Evolutionary conservation across 768 basidiomycete genomes (phyloP), one percentile per base, ranked within the genome.

Genomic region (Terana coerulea): DNA sequence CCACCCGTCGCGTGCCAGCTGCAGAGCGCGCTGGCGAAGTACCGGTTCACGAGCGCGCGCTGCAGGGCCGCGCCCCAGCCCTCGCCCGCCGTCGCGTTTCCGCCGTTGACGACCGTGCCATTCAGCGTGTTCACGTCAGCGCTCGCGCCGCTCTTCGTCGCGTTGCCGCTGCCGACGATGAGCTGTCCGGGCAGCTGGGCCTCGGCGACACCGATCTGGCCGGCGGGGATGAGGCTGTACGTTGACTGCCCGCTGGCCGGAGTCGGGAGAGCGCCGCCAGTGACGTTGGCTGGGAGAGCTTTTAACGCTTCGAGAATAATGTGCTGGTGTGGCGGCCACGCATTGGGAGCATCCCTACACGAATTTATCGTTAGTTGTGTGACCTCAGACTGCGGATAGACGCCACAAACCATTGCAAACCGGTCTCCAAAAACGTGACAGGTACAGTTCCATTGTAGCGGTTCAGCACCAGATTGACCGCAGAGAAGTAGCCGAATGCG

Each of bases 1-100:
- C 95, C 95, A 29, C 95, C 95, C 0, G 93, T 97, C 11, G 89
- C 84, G 58, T 84, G 79, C 94, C 95, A 98, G 58, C 89, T 91
- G 67, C 95, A 97, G 55, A 95, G 76, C 1, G 82, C 81, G 55
- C 91, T 86, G 24, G 86, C 73, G 59, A 89, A 74, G 66, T 94
- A 95, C 33, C 95, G 78, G 63, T 95, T 95, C 7, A 88, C 91
- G 54, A 94, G 71, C 63, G 90, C 82, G 37, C 88, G 77, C 59
- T 73, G 73, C 15, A 95, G 71, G 5, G 76, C 70, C 15, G 73
- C 67, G 3, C 69, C 74, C 89, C 88, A 91, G 3, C 81, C 85
- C 61, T 88, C 88, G 10, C 76, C 76, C 10, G 59, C 55, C 0
- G 69, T 75, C 3, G 76, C 75, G 54, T 81, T 88, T 8, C 87